These are phyloP conservation scores for Leptographium lundbergii DNA, from an alignment of 2,329 filamentous ascomycete species.

Conservation along the genomic window DNA sequence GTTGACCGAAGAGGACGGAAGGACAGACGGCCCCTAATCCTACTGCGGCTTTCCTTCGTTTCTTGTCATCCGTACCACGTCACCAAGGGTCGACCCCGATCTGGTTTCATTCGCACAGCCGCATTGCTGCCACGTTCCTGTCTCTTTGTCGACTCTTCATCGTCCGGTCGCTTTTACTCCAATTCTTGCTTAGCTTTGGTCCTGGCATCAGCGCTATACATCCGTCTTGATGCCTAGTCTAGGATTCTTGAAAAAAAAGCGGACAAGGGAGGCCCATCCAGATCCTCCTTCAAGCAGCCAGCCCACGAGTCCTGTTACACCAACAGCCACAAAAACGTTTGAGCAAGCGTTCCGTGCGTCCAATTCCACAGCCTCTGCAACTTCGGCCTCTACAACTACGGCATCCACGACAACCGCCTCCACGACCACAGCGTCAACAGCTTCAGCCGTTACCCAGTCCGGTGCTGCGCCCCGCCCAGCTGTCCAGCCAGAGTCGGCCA, in stretches of 20 bases:
- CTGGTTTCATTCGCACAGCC: neutral
- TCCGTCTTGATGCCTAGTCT: slow-evolving; percentile 67
- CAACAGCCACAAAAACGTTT: slow-evolving; percentile 41
- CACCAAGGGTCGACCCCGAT: neutral
- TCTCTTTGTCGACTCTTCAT: neutral
- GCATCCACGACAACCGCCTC: slow-evolving; percentile 12
- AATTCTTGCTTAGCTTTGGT: neutral
- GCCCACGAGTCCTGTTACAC: slow-evolving; percentile 50
- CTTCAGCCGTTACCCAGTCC: slow-evolving; percentile 13
- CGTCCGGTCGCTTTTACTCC: neutral
- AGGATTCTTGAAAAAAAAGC: slow-evolving; percentile 96
- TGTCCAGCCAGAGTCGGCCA: slow-evolving; percentile 20
- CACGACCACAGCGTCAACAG: slow-evolving; percentile 1
- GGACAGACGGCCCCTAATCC: neutral
- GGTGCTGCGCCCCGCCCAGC: neutral
- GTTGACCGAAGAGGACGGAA: neutral
- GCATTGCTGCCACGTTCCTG: neutral
- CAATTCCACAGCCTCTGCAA: slow-evolving; percentile 11
- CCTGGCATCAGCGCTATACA: neutral
- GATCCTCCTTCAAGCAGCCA: slow-evolving; percentile 56
- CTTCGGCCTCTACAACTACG: slow-evolving; percentile 7
- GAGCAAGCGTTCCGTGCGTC: slow-evolving; percentile 26
- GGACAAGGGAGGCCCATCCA: slow-evolving; percentile 79
- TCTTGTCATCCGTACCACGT: neutral
- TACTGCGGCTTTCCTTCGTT: neutral